Percentiles rank a stretch among this genome's conserved stretches.
phyloP scores from a whole-genome alignment of 2,329 filamentous ascomycete genomes.

The Pseudocercospora macadamiae region DNA sequence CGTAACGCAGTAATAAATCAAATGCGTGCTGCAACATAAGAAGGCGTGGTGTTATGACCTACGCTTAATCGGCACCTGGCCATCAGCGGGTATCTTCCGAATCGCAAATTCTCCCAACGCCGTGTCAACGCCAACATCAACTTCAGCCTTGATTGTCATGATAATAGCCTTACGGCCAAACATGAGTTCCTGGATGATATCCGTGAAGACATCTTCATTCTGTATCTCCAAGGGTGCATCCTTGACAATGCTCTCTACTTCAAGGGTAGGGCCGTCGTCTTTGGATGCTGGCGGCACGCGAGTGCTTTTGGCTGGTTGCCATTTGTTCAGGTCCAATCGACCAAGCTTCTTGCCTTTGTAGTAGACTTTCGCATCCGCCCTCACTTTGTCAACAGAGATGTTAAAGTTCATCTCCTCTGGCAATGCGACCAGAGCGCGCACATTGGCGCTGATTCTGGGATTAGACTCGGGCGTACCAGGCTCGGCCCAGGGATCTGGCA shows the following conservation, averaged over 20 bases:
- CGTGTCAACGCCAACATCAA: constrained; percentile 82
- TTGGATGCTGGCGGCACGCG: constrained; percentile 59
- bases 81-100: constrained; percentile 80
- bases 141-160: constrained; percentile 74
- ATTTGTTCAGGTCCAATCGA: constrained; percentile 74
- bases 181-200: constrained; percentile 78
- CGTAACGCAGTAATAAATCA: constrained; percentile 3
- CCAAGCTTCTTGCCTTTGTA: constrained; percentile 80
- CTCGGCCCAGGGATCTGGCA: constrained; percentile 80
- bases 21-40: constrained; percentile 16
- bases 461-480: constrained; percentile 72
- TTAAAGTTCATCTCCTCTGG: constrained; percentile 87
- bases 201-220: constrained; percentile 74
- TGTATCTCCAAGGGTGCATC: constrained; percentile 83
- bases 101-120: constrained; percentile 79
- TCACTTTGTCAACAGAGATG: constrained; percentile 74
- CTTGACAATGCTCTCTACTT: constrained; percentile 74
- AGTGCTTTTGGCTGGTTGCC: constrained; percentile 85
- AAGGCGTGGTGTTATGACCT: constrained; percentile 55
- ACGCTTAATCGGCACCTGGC: constrained; percentile 90
- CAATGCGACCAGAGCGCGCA: constrained; percentile 75
- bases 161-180: constrained; percentile 72
- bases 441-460: constrained; percentile 80
- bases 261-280: constrained; percentile 64
- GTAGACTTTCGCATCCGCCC: constrained; percentile 77